Conservation (phyloP, 441 rosid genomes). For the Arabidopsis hybrid region DNA sequence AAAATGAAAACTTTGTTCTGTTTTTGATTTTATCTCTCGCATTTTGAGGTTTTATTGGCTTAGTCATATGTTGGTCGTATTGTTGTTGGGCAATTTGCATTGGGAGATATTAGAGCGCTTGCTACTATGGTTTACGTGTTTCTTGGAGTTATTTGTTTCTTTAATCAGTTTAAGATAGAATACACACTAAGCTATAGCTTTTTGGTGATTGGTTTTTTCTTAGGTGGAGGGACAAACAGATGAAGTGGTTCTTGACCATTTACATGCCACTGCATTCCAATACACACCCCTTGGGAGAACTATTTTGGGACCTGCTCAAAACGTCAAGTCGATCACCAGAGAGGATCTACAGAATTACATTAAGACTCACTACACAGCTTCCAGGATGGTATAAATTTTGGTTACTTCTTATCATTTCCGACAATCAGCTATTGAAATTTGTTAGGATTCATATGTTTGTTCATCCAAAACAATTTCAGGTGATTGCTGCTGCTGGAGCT, state of each 20-base stretch:
- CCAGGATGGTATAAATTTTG: constrained; percentile 78
- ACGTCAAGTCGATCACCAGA: constrained; percentile 80
- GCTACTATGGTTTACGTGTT: constrained; percentile 1
- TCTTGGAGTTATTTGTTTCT: background rate
- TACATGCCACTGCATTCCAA: constrained; percentile 99
- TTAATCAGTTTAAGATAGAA: background rate
- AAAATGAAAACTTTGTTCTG: constrained; percentile 11
- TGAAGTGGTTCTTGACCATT: constrained; percentile 97
- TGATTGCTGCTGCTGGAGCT: constrained; percentile 96
- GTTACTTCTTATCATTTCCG: background rate
- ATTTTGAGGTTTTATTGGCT: background rate
- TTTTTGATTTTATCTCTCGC: background rate
- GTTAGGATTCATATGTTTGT: constrained; percentile 20
- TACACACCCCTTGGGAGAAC: constrained; percentile 94
- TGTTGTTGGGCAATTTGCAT: background rate
- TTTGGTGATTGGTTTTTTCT: background rate
- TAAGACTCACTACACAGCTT: constrained; percentile 95
- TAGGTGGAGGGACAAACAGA: constrained; percentile 98
- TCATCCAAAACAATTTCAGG: constrained; percentile 52
- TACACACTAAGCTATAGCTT: background rate
- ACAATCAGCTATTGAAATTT: background rate
- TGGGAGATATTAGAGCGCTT: constrained; percentile 4
- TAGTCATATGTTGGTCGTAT: background rate
- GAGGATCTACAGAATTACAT: constrained; percentile 86
- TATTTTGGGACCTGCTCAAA: constrained; percentile 94